phyloP scores from a whole-genome alignment of 163 green algal species.

The Chlorella variabilis region DNA sequence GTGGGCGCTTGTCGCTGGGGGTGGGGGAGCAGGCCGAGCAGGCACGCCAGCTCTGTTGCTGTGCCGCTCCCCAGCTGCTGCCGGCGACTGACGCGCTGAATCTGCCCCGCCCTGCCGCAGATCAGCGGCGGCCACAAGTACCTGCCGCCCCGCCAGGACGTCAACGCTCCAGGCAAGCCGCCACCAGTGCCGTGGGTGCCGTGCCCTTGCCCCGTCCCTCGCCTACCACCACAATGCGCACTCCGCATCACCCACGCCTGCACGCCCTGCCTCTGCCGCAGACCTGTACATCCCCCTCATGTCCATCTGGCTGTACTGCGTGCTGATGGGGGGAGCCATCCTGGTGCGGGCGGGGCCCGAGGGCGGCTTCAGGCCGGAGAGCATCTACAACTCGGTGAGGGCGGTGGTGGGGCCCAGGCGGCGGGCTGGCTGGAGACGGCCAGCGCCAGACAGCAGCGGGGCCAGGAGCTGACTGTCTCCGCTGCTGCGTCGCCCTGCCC shows the following conservation, averaged over 20 bases:
- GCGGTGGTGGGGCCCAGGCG: no score
- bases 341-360: conserved; percentile 27
- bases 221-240: no score
- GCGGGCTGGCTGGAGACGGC: no score
- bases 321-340: conserved; percentile 58
- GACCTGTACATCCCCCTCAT: conserved; percentile 97
- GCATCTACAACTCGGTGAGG: conserved; percentile 75
- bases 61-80: no score
- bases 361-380: conserved; percentile 69
- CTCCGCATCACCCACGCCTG: not conserved
- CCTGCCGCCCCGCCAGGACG: conserved; percentile 86
- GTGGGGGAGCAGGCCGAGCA: no score
- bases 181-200: not conserved
- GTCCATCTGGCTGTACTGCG: conserved; percentile 84
- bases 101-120: conserved; percentile 49
- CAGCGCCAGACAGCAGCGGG: no score
- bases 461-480: no score
- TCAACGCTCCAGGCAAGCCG: conserved; percentile 81
- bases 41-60: no score
- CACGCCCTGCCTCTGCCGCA: not conserved
- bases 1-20: no score
- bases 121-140: conserved; percentile 85
- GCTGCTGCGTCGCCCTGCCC: not conserved
- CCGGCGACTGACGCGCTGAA: no score
- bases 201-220: no score